phyloP scores from a whole-genome alignment of 805 yeast genomes.

The Yarrowia sp. region DNA sequence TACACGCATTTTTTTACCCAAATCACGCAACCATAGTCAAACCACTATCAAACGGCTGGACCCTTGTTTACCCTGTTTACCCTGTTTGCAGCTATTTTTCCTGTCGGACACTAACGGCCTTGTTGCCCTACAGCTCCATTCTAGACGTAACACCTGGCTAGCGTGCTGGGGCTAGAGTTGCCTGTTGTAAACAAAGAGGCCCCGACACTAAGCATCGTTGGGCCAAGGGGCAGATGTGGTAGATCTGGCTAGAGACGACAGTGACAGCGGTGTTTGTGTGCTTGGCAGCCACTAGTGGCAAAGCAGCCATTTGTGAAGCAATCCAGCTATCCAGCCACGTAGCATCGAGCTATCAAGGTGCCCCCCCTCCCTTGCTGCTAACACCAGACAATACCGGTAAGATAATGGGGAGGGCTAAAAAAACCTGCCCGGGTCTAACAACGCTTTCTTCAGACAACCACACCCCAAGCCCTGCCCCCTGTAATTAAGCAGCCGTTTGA shows the following conservation, averaged over 20 bases:
- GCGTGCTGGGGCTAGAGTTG: constrained; percentile 7
- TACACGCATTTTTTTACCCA: too few species aligned
- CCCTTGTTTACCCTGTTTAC: background rate
- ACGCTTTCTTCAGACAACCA: too few species aligned
- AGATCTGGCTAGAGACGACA: background rate
- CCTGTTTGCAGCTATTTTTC: too few species aligned
- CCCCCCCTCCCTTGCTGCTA: background rate
- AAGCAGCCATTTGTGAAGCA: background rate
- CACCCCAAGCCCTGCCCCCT: too few species aligned
- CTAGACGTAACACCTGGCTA: constrained; percentile 1
- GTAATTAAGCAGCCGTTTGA: too few species aligned
- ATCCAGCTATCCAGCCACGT: background rate
- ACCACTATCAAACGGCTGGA: background rate
- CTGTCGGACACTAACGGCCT: too few species aligned
- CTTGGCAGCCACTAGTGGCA: constrained; percentile 11
- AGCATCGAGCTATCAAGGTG: background rate
- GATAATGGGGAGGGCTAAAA: too few species aligned
- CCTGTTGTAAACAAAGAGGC: background rate
- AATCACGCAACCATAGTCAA: background rate
- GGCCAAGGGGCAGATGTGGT: constrained; percentile 15
- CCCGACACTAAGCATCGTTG: background rate
- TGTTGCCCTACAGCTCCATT: background rate
- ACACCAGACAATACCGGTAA: too few species aligned
- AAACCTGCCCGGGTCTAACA: too few species aligned
- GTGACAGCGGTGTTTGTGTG: background rate